phyloP scores from a whole-genome alignment of 2,329 filamentous ascomycete genomes.

The Berkeleyomyces basicola region DNA sequence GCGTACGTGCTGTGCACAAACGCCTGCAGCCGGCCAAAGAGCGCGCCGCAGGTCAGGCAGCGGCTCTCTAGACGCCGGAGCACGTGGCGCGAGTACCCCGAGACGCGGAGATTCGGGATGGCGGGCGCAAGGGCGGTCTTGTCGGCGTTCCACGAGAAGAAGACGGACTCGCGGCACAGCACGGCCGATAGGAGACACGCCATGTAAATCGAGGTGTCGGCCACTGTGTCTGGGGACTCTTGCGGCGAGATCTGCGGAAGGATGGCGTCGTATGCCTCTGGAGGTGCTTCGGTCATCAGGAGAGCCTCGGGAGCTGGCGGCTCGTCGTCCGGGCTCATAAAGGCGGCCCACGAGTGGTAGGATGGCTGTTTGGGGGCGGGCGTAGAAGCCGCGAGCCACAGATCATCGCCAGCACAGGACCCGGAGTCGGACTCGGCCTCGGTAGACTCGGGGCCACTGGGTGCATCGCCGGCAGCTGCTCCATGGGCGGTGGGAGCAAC shows the following conservation, averaged over 20 bases:
- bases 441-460: background rate
- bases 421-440: background rate
- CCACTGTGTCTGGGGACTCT: constrained; percentile 25
- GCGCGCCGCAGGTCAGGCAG: constrained; percentile 32
- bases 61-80: constrained; percentile 30
- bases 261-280: constrained; percentile 48
- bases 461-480: background rate
- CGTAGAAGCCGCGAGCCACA: constrained; percentile 32
- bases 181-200: constrained; percentile 47
- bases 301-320: constrained; percentile 27
- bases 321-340: constrained; percentile 24
- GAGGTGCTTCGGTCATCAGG: constrained; percentile 53
- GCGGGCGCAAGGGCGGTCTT: constrained; percentile 35
- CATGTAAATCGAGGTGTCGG: constrained; percentile 31
- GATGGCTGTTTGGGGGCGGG: constrained; percentile 20
- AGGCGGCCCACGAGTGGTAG: constrained; percentile 55
- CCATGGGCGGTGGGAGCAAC: background rate
- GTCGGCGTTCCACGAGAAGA: constrained; percentile 46
- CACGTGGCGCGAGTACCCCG: constrained; percentile 37
- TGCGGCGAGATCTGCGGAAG: constrained; percentile 26
- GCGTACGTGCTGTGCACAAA: constrained; percentile 33
- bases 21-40: constrained; percentile 27
- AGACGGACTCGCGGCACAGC: constrained; percentile 53
- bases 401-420: constrained; percentile 18
- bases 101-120: constrained; percentile 32